Base-by-base conservation (phyloP, 352 stramenopile species). In the Globisporangium polare region DNA sequence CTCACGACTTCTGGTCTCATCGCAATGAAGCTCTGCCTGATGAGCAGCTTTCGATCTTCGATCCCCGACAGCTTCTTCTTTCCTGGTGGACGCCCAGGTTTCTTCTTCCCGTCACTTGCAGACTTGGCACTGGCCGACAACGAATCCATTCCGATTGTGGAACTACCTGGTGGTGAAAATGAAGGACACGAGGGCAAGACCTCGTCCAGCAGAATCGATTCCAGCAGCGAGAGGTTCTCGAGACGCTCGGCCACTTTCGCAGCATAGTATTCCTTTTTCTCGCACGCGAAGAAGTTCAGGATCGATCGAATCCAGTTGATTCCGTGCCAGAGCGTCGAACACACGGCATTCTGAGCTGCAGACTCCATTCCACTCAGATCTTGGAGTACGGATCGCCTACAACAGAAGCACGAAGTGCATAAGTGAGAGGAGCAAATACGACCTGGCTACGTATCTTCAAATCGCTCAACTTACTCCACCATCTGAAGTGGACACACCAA, bases 261-360 rank as follows among this genome's bases (percentile, higher is more conserved):
- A 15, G 58, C 53, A 26, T 78, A 76, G 27, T 72, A 78, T 2
- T 74, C 53, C 18, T 52, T 61, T 20, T 37, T 62, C 35, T 86
- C 71, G 55, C 43, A 58, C 3, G 71, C 65, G 53, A 86, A 88
- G 20, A 83, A 86, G 20, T 81, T 83, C 24, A 89, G 39, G 20
- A 89, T 69, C 22, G 76, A 67, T 46, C 80, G 77, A n/a, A 83
- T 73, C 80, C 80, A 89, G 27, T 88, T 87, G 43, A 88, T 65
- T 6, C 75, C 62, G 52, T 86, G 68, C 80, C 80, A 89, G 10
- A 89, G 57, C 9, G 66, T 69, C 7, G 56, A 61, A 53, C 77
- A 88, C 5, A 89, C 55, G 1, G 64, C 71, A 54, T 80, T 72
- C 35, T 87, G 78, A 12, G 55, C 65, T 8, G 47, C 42, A 3